Conservation (phyloP, 2,329 filamentous ascomycete species). For the Calonectria pauciramosa region DNA sequence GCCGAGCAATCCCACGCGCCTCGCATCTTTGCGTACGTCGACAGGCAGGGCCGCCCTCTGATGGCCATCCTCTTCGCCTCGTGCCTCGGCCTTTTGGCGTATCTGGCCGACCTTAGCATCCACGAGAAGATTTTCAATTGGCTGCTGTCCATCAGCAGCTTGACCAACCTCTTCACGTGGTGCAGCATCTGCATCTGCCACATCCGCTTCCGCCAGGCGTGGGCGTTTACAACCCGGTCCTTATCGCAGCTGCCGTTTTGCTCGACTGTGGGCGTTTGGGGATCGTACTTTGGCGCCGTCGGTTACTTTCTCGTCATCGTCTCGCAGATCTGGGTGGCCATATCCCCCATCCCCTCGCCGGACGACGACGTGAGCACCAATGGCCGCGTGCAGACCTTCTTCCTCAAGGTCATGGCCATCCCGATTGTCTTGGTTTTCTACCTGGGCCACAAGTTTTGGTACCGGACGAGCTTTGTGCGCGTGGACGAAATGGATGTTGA, state of each 20-base stretch:
- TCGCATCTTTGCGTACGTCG: conserved; percentile 82
- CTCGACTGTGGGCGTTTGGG: conserved; percentile 81
- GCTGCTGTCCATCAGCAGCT: conserved; percentile 81
- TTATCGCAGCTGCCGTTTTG: conserved; percentile 84
- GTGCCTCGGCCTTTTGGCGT: conserved; percentile 79
- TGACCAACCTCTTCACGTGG: conserved; percentile 85
- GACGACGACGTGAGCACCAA: conserved; percentile 52
- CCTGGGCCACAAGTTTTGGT: conserved; percentile 81
- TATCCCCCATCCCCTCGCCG: conserved; percentile 76
- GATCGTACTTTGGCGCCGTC: conserved; percentile 84
- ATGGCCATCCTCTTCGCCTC: conserved; percentile 79
- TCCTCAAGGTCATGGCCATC: conserved; percentile 77
- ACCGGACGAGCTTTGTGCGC: conserved; percentile 76
- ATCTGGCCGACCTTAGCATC: conserved; percentile 75
- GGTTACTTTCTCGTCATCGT: conserved; percentile 83
- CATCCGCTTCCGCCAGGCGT: conserved; percentile 89
- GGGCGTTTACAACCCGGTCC: conserved; percentile 75
- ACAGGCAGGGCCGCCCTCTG: conserved; percentile 85
- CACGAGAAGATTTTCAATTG: conserved; percentile 79
- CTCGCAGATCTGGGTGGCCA: conserved; percentile 90
- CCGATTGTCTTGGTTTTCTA: conserved; percentile 80
- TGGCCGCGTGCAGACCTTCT: conserved; percentile 75
- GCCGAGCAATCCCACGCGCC: conserved; percentile 91
- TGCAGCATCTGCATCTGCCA: conserved; percentile 87
- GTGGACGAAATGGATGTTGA: conserved; percentile 85